Evolutionary conservation across 2,329 filamentous ascomycete genomes (phyloP).

Genomic region (Akanthomyces lecanii): DNA sequence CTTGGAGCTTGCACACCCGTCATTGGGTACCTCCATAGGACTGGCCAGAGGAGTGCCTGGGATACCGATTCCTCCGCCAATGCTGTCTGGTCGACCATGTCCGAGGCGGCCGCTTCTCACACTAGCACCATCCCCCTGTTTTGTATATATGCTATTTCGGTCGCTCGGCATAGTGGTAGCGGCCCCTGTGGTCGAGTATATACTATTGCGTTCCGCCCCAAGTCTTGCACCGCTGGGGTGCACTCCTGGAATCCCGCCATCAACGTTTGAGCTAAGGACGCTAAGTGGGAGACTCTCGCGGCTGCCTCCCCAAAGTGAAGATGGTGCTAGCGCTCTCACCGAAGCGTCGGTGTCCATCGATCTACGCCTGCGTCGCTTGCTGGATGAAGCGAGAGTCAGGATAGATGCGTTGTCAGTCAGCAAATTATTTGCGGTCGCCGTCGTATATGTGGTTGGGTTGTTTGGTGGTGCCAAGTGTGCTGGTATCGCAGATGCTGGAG

Average conservation of each 20-base stretch:
- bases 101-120: slow-evolving; percentile 72
- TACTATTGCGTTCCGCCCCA: slow-evolving; percentile 64
- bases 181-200: slow-evolving; percentile 73
- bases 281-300: slow-evolving; percentile 76
- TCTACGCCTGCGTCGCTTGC: slow-evolving; percentile 69
- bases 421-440: slow-evolving; percentile 77
- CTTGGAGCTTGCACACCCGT: slow-evolving; percentile 23
- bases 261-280: slow-evolving; percentile 68
- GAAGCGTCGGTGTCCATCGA: slow-evolving; percentile 85
- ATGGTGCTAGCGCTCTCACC: slow-evolving; percentile 77
- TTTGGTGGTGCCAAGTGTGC: slow-evolving; percentile 57
- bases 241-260: slow-evolving; percentile 48
- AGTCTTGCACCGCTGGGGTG: slow-evolving; percentile 46
- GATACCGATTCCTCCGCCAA: slow-evolving; percentile 68
- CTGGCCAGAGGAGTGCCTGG: slow-evolving; percentile 60
- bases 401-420: slow-evolving; percentile 84
- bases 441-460: slow-evolving; percentile 67
- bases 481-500: slow-evolving; percentile 69
- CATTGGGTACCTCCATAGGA: slow-evolving; percentile 42
- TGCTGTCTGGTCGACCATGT: slow-evolving; percentile 77
- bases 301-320: slow-evolving; percentile 76
- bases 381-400: slow-evolving; percentile 76
- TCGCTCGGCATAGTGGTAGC: slow-evolving; percentile 66
- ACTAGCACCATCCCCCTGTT: slow-evolving; percentile 67
- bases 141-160: slow-evolving; percentile 75